phyloP scores from a whole-genome alignment of 345 rosid species.

The Boechera stricta region DNA sequence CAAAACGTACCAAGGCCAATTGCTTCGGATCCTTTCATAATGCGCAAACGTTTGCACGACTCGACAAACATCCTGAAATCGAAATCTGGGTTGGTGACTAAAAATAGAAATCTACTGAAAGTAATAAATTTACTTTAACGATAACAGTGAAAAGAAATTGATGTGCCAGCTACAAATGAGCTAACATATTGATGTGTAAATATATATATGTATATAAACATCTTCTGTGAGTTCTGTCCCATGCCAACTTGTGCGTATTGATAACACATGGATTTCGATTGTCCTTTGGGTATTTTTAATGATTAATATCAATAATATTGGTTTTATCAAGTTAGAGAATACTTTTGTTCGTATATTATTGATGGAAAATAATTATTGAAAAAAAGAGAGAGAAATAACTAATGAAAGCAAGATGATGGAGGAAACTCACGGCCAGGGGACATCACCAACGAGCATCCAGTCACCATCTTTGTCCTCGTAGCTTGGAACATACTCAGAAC shows the following conservation, averaged over 20 bases:
- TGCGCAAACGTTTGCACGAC: constrained; percentile 92
- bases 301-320: not conserved
- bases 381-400: too few species aligned
- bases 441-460: constrained; percentile 99
- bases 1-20: constrained; percentile 76
- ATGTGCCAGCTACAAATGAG: constrained; percentile 32
- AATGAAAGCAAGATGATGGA: not conserved
- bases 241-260: constrained; percentile 40
- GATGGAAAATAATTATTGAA: not conserved
- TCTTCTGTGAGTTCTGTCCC: constrained; percentile 18
- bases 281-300: constrained; percentile 14
- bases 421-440: constrained; percentile 54
- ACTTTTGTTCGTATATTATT: not conserved
- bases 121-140: not conserved
- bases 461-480: constrained; percentile 97
- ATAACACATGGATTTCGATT: constrained; percentile 29
- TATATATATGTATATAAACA: constrained; percentile 9
- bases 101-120: not conserved
- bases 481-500: constrained; percentile 91
- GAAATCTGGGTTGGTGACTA: constrained; percentile 4
- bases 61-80: constrained; percentile 79
- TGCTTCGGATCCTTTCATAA: constrained; percentile 94
- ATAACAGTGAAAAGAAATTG: not conserved
- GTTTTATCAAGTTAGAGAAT: not conserved
- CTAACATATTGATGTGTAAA: not conserved